phyloP scores from a whole-genome alignment of 768 basidiomycete genomes.

The Russula abietina region DNA sequence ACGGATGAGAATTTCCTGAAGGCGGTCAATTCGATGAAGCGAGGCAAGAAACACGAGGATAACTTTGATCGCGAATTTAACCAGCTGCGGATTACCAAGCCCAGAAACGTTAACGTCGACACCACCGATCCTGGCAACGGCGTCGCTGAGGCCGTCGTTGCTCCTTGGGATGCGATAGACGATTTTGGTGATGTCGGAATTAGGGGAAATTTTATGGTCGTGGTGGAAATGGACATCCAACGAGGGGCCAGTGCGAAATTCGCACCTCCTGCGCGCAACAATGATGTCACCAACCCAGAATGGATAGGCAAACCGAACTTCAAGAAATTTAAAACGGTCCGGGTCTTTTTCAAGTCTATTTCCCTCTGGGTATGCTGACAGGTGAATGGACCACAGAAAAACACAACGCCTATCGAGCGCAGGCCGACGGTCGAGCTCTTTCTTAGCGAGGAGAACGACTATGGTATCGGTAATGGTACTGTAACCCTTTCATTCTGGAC shows the following conservation, averaged over 20 bases:
- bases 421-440: constrained; percentile 45
- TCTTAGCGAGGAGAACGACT: constrained; percentile 45
- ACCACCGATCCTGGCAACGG: constrained; percentile 15
- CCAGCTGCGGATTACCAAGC: constrained; percentile 59
- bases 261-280: neutral
- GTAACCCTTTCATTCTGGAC: neutral
- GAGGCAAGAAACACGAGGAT: constrained; percentile 60
- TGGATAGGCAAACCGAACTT: constrained; percentile 53
- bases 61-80: constrained; percentile 72
- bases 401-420: constrained; percentile 21
- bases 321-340: constrained; percentile 70
- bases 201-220: constrained; percentile 71
- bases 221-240: constrained; percentile 53
- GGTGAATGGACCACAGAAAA: constrained; percentile 27
- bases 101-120: constrained; percentile 31
- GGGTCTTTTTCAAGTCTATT: constrained; percentile 6
- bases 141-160: constrained; percentile 34
- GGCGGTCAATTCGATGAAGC: constrained; percentile 63
- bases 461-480: constrained; percentile 48
- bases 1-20: constrained; percentile 58
- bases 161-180: constrained; percentile 51
- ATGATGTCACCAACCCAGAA: constrained; percentile 16
- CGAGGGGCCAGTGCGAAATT: constrained; percentile 20
- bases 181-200: constrained; percentile 58
- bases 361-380: neutral